These are phyloP conservation scores for Taphrina betulina DNA, from an alignment of 1,139 yeast species.

Conservation along the genomic window DNA sequence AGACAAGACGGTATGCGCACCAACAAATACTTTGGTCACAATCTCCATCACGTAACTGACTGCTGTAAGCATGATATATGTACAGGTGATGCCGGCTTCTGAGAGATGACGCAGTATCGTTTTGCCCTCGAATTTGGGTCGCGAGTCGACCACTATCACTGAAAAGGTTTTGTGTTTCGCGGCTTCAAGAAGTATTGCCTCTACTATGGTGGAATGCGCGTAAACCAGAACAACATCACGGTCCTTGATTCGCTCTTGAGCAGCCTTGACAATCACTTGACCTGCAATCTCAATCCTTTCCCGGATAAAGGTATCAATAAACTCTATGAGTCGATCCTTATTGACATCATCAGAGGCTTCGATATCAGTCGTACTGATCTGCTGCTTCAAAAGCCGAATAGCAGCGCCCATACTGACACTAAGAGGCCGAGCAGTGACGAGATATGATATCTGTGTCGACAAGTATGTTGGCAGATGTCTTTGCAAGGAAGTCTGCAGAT, in stretches of 20 bases:
- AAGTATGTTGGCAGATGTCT: constrained; percentile 86
- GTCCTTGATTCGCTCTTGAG: constrained; percentile 70
- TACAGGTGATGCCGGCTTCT: constrained; percentile 57
- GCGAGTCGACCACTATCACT: constrained; percentile 87
- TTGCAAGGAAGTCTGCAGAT: constrained; percentile 63
- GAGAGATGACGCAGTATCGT: constrained; percentile 65
- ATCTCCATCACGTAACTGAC: constrained; percentile 73
- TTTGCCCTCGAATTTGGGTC: constrained; percentile 93
- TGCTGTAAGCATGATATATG: constrained; percentile 76
- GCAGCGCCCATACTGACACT: constrained; percentile 97
- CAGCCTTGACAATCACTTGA: constrained; percentile 75
- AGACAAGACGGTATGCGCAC: constrained; percentile 96
- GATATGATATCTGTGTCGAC: constrained; percentile 90
- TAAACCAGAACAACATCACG: constrained; percentile 82
- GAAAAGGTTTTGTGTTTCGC: constrained; percentile 67
- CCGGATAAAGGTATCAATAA: constrained; percentile 75
- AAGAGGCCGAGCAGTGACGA: constrained; percentile 87
- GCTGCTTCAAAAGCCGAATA: constrained; percentile 94
- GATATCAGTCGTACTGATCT: constrained; percentile 68
- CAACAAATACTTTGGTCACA: constrained; percentile 86
- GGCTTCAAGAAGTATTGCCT: constrained; percentile 71
- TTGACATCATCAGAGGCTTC: constrained; percentile 74
- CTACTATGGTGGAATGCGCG: constrained; percentile 84
- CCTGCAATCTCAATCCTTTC: constrained; percentile 86
- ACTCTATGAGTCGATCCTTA: constrained; percentile 60